A percentile compares a stretch with the other conserved stretches of the same genome.
These are phyloP conservation scores for Metschnikowia bowlesiae DNA, from an alignment of 805 yeast species.

Conservation along the genomic window DNA sequence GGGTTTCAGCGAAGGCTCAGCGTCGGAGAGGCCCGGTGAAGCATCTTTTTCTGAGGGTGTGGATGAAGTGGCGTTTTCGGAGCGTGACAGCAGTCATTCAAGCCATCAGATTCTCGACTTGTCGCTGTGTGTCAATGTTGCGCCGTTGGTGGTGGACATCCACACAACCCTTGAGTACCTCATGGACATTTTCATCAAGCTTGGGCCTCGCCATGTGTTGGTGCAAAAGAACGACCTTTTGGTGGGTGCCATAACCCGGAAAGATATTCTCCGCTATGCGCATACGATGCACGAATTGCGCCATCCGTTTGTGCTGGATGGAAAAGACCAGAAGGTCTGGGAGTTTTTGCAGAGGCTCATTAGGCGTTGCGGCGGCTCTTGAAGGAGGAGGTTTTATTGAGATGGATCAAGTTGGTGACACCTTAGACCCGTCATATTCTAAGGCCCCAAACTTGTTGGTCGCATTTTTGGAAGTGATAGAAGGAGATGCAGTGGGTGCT, in stretches of 20 bases:
- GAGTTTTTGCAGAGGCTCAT: constrained; percentile 4
- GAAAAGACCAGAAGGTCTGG: constrained; percentile 36
- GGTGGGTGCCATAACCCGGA: constrained; percentile 77
- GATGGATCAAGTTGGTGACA: too few relatives aligned
- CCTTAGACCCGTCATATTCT: too few relatives aligned
- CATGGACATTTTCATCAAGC: constrained; percentile 62
- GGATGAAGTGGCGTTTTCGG: too few relatives aligned
- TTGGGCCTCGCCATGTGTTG: constrained; percentile 75
- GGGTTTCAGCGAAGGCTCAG: too few relatives aligned
- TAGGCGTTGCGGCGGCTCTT: not conserved
- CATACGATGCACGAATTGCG: constrained; percentile 28
- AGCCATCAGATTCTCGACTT: constrained; percentile 15
- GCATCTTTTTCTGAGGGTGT: too few relatives aligned
- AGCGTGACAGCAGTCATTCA: too few relatives aligned
- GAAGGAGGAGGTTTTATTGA: too few relatives aligned
- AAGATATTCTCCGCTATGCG: constrained; percentile 72
- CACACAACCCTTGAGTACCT: constrained; percentile 55
- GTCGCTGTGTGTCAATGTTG: constrained; percentile 34
- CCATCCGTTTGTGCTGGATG: constrained; percentile 15
- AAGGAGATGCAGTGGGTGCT: too few relatives aligned
- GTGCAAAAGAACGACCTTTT: constrained; percentile 59
- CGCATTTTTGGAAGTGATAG: too few relatives aligned
- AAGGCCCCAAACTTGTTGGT: too few relatives aligned
- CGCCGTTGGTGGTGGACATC: constrained; percentile 59
- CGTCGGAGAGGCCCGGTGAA: too few relatives aligned